Evolutionary conservation across 2,329 filamentous ascomycete species (phyloP), one percentile per base, ranked within the genome.

Genomic region (Cryphonectria carpinicola): DNA sequence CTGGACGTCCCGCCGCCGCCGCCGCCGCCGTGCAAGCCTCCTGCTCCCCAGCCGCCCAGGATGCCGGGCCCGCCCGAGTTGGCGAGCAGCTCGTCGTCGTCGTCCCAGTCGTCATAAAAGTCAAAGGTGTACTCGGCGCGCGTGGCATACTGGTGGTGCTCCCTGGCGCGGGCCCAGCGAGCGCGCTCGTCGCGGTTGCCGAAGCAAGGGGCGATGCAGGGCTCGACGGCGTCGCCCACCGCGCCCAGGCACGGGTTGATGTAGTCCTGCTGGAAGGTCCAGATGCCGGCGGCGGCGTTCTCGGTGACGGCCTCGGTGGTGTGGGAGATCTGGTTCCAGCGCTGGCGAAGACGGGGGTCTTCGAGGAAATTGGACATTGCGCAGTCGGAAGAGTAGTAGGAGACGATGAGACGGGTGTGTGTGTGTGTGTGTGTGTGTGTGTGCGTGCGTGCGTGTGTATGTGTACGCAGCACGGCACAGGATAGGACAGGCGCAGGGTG

Each of bases 51-150:
- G 62, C 89, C 82, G 61, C 87, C 91, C 64, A 95, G 80, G 0
- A 90, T 87, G 54, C 89, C 87, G 46, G 84, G 86, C 41, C 78
- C 77, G 52, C 76, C 77, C 6, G 75, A 72, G 28, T 49, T 63
- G 66, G 71, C 71, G 6, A 73, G 62, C 25, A 70, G 76, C 22
- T 82, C 81, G 68, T 86, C 83, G 65, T 88, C 87, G 69, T 87
- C 85, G 72, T 97, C 94, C 95, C 95, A 74, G 68, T 98, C 95
- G 81, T 98, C 95, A 83, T 98, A 98, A 80, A 98, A 98, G 80
- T 98, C 95, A 79, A 98, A 98, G 77, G 89, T 95, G 76, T 92
- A 89, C 81, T 98, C 95, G 39, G 94, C 92, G 66, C 89, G 81
- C 2, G 71, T 75, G 46, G 88, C 89, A 72, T 64, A 28, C 37